Conservation (phyloP, 78 protist species). For the Protostelium mycophagum region DNA sequence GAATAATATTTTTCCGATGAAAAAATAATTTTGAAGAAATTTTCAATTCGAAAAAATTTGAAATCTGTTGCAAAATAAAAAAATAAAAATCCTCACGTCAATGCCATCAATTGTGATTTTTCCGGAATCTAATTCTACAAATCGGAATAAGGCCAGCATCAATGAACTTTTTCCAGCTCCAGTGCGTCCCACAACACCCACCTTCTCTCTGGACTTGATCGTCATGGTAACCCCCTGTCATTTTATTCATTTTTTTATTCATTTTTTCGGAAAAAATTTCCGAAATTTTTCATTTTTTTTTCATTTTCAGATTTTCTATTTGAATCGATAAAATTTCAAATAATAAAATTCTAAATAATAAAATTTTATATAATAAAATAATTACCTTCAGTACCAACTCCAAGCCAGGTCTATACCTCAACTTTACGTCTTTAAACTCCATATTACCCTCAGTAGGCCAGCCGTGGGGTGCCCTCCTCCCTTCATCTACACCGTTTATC, state of each 20-base stretch:
- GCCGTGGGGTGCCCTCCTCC: slow-evolving; percentile 10
- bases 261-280: no score
- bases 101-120: slow-evolving; percentile 53
- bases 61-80: slow-evolving; percentile 16
- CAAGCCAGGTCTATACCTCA: slow-evolving; percentile 71
- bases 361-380: no score
- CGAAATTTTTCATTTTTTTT: no score
- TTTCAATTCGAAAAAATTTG: not conserved
- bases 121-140: slow-evolving; percentile 54
- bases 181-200: slow-evolving; percentile 89
- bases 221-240: slow-evolving; percentile 14
- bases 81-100: no score
- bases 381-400: slow-evolving; percentile 66
- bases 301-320: no score
- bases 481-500: slow-evolving; percentile 16
- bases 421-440: slow-evolving; percentile 46
- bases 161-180: slow-evolving; percentile 77
- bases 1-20: not conserved
- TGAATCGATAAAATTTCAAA: no score
- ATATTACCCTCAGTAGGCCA: slow-evolving; percentile 46
- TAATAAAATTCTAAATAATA: no score
- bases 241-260: no score
- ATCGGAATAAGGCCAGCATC: slow-evolving; percentile 62
- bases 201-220: slow-evolving; percentile 58
- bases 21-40: no score